phyloP scores from a whole-genome alignment of 139 green algal species.

The Chlorella ohadii region DNA sequence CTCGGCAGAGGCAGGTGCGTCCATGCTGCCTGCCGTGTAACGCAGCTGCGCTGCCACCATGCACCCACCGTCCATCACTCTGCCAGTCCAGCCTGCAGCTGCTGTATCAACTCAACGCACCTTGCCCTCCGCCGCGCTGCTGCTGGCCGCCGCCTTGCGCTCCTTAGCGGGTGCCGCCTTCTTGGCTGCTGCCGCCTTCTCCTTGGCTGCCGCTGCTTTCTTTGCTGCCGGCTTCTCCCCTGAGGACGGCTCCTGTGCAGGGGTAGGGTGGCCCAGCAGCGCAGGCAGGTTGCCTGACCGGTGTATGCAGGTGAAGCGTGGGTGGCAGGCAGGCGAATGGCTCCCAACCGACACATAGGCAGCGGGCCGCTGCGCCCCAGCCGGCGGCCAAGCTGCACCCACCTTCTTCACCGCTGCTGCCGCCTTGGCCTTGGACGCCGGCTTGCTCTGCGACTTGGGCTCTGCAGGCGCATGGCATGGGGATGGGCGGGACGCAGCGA shows the following conservation, averaged over 20 bases:
- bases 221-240: background rate
- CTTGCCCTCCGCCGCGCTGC: too few relatives aligned
- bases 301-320: too few relatives aligned
- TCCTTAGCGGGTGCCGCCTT: slow-evolving; percentile 30
- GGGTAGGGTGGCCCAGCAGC: too few relatives aligned
- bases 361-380: background rate
- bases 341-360: background rate
- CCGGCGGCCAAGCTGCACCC: background rate
- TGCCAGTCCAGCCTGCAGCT: too few relatives aligned
- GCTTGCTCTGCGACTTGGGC: background rate
- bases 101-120: too few relatives aligned
- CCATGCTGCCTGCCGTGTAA: too few relatives aligned
- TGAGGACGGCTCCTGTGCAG: background rate
- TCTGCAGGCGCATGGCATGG: background rate
- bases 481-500: background rate
- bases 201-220: background rate
- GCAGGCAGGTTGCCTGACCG: too few relatives aligned
- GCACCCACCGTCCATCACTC: too few relatives aligned
- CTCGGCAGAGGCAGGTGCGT: too few relatives aligned
- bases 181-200: background rate
- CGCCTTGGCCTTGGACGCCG: slow-evolving; percentile 5
- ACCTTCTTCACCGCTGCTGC: slow-evolving; percentile 22
- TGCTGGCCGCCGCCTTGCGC: too few relatives aligned
- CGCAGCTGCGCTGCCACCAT: too few relatives aligned
- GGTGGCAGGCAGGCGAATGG: background rate